A percentile compares a stretch with the other conserved stretches of the same genome.
These are phyloP conservation scores for Chamaecyparis obtusa DNA, from an alignment of 75 land plant genomes.

Conservation along the genomic window DNA sequence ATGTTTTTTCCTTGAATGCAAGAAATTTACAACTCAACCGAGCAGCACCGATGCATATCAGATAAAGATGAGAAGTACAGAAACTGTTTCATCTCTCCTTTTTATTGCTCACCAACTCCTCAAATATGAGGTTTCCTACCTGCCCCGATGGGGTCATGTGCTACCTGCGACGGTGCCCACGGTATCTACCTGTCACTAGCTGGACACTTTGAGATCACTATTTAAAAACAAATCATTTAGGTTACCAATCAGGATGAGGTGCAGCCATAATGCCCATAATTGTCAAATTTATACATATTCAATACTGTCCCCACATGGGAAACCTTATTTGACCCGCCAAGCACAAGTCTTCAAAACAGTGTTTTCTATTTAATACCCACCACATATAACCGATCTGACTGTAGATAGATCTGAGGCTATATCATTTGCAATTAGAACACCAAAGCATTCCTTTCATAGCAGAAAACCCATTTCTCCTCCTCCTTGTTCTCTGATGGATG, in stretches of 20 bases:
- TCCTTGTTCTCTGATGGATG: neutral
- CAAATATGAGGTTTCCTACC: neutral
- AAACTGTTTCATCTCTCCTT: no score
- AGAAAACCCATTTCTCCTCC: neutral
- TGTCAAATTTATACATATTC: neutral
- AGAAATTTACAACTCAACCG: no score
- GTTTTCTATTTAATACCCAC: neutral
- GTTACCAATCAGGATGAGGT: neutral
- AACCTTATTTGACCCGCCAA: neutral
- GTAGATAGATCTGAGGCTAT: neutral
- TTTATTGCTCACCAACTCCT: neutral
- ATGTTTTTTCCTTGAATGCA: no score
- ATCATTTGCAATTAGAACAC: neutral
- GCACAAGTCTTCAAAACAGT: neutral
- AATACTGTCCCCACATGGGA: neutral
- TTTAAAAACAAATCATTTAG: neutral
- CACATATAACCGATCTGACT: neutral
- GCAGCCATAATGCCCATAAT: neutral
- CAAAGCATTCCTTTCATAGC: neutral
- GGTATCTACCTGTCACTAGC: neutral
- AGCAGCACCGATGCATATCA: no score
- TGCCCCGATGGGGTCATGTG: neutral
- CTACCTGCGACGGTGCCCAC: neutral
- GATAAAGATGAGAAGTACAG: no score
- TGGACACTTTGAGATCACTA: neutral